A percentile compares a stretch with the other conserved stretches of the same genome.
Evolutionary conservation across 2,329 filamentous ascomycete genomes (phyloP).

Genomic region (Paraphoma sp.): DNA sequence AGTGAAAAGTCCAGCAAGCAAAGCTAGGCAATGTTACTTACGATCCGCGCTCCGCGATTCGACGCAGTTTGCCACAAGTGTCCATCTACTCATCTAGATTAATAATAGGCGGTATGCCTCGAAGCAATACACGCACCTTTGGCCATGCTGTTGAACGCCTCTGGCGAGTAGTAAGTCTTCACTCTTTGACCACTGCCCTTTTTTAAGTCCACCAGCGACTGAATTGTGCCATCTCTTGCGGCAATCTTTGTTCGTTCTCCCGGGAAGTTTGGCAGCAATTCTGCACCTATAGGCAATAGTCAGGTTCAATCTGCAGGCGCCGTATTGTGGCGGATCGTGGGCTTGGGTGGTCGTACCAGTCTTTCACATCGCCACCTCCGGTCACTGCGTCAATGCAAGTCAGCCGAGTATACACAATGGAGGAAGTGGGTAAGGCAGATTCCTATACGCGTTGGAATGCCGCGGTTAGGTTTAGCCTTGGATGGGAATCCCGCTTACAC

Average conservation of each 20-base stretch:
- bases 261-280: slow-evolving; percentile 47
- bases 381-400: slow-evolving; percentile 13
- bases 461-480: neutral
- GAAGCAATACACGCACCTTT: slow-evolving; percentile 32
- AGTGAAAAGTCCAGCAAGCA: neutral
- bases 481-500: slow-evolving; percentile 16
- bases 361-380: slow-evolving; percentile 29
- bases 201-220: slow-evolving; percentile 47
- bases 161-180: slow-evolving; percentile 43
- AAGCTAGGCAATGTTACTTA: slow-evolving; percentile 26
- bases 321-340: neutral
- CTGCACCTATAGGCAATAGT: slow-evolving; percentile 34
- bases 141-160: slow-evolving; percentile 47
- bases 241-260: slow-evolving; percentile 54
- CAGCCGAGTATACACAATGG: neutral
- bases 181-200: slow-evolving; percentile 49
- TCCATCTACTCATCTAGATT: slow-evolving; percentile 44
- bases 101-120: neutral
- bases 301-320: neutral
- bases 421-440: too few species aligned
- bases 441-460: neutral
- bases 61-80: slow-evolving; percentile 50
- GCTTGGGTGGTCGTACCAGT: slow-evolving; percentile 27
- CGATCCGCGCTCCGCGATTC: slow-evolving; percentile 49
- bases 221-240: slow-evolving; percentile 54